Evolutionary conservation across 169 alveolate genomes (phyloP), one percentile per base, ranked within the genome.

Genomic region (Cryptosporidium ubiquitum): DNA sequence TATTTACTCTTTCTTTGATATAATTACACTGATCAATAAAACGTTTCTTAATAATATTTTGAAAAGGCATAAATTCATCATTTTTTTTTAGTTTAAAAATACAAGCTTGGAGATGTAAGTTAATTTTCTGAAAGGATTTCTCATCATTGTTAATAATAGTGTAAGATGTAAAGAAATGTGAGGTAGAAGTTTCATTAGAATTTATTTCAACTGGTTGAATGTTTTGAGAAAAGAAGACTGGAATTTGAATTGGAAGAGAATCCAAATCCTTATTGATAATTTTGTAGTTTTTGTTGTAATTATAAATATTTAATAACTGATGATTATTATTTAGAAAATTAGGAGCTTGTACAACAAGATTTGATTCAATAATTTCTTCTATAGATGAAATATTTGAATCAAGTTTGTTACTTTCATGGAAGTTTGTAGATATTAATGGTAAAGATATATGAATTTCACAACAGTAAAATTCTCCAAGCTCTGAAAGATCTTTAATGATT

Each of bases 101-200:
- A 66, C 89, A 79, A 14, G 79, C 89, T 61, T 61, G 79, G 5
- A 79, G 68, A 39, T 79, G 71, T 10, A 79, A n/a, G 16, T 60
- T 61, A 26, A 79, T 26, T 31, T 49, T 66, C n/a, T 29, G 37
- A 47, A 37, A 40, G 18, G 40, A 33, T 23, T 61, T 52, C 12
- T 79, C 75, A 37, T 64, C 71, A 33, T 64, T 64, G 39, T 60
- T 40, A 20, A n/a, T 66, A 33, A 39, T 55, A 16, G 75, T 79
- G 39, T 60, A 79, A 0, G 89, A 79, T 16, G 69, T 79, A 40
- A 79, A 58, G 39, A 79, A 79, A 42, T 73, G 85, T 1, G 85
- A 57, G 55, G 29, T 73, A 12, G 26, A 31, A 0, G 10, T 64
- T 60, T 64, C 35, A 58, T 61, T 60, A 23, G 51, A 29, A 39